Base-by-base conservation (phyloP, 495 filamentous ascomycete genomes). In the Penicilliopsis zonata region DNA sequence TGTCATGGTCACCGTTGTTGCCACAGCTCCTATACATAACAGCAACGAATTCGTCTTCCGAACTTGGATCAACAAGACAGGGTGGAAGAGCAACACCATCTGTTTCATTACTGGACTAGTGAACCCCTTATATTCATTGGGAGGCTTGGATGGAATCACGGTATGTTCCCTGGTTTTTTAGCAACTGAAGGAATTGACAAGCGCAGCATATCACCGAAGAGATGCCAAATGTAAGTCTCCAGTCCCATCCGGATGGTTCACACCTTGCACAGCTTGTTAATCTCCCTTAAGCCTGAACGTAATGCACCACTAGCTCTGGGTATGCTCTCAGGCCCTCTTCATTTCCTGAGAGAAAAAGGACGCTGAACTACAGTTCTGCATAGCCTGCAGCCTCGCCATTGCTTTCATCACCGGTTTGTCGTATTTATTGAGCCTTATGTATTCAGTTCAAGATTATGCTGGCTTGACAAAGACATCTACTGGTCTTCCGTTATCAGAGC, bases 61-160 rank as follows among this genome's bases (percentile, higher is more conserved):
- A 6, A 57, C 74, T 4, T 78, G 72, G 60, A 72, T 72, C 16
- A 81, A 83, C 30, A 46, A 69, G 13, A 80, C 75, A 1, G 80
- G 80, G 0, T 86, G 74, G 67, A 57, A 60, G 20, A 72, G 61
- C 21, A 65, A 72, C 36, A 80, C 76, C 0, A 68, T 88, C 17
- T 81, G 72, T n/a, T 88, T 88, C 44, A 57, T 86, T 12, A 63
- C 75, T 0, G 82, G 82, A 0, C 69, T 86, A 28, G 65, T 88
- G 13, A 88, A 88, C 43, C 82, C 81, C 2, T 69, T 83, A 6
- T 88, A 78, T 40, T 72, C 82, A 0, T 66, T 88, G 20, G 82
- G 82, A 9, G 83, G 81, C 0, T 70, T 81, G 8, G 80, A 80
- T 48, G 57, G 57, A 8, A 52, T 57, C 13, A 48, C 50, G 13